Evolutionary conservation across 495 filamentous ascomycete species (phyloP).

Genomic region (Xylona heveae): DNA sequence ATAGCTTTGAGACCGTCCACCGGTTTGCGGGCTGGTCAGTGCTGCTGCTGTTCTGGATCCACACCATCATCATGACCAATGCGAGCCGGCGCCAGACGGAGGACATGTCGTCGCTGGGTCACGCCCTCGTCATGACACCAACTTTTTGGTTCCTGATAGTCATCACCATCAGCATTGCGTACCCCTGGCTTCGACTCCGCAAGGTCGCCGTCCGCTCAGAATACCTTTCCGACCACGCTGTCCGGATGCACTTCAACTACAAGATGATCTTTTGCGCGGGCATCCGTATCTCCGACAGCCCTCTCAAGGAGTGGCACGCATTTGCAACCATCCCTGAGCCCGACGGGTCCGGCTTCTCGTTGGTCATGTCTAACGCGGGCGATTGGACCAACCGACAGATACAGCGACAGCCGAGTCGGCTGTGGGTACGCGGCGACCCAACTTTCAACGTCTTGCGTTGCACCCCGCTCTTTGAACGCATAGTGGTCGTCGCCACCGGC

Average conservation of each 20-base stretch:
- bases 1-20: constrained; percentile 44
- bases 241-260: constrained; percentile 49
- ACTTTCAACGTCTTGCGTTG: constrained; percentile 51
- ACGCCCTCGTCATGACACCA: constrained; percentile 28
- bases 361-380: constrained; percentile 60
- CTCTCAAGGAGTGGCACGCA: constrained; percentile 57
- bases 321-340: constrained; percentile 43
- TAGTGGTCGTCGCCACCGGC: constrained; percentile 63
- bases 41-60: constrained; percentile 36
- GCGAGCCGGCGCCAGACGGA: constrained; percentile 8
- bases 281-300: constrained; percentile 29
- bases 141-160: constrained; percentile 47
- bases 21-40: constrained; percentile 43
- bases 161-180: constrained; percentile 34
- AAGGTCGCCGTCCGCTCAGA: constrained; percentile 37
- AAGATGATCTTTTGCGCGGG: constrained; percentile 17
- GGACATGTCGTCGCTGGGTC: constrained; percentile 10
- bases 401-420: constrained; percentile 29
- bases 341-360: constrained; percentile 39
- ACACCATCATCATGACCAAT: constrained; percentile 14
- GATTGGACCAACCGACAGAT: constrained; percentile 60
- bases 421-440: constrained; percentile 31
- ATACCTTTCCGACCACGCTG: constrained; percentile 44
- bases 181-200: constrained; percentile 48
- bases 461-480: constrained; percentile 41